Base-by-base conservation (phyloP, 2,329 filamentous ascomycete species). In the Geosmithia putterillii region DNA sequence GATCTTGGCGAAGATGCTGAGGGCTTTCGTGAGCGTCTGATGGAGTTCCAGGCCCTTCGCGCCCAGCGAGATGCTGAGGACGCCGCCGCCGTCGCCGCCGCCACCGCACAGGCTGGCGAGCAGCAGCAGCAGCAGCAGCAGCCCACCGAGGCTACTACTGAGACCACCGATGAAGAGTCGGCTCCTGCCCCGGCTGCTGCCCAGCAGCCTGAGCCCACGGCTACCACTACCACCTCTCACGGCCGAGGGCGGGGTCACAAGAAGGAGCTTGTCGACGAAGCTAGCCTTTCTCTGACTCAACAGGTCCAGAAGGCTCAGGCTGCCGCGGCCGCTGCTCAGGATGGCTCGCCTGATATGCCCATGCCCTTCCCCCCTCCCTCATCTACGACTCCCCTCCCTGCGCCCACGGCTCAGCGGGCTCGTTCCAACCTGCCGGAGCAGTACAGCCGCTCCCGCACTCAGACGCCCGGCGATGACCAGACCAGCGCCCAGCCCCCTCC, bases 361-460 rank as follows among this genome's bases (percentile, higher is more conserved):
- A 80, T 85, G 71, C 82, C 84, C 5, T 82, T 82, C 57, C 76
- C 76, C 18, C 76, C 74, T 3, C 84, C 83, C 38, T 81, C 83
- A 10, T 86, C 85, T 2, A 76, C 77, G 19, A 94, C 87, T 2
- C 87, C 88, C 36, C 72, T 95, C 32, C 87, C 89, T 4, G 89
- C 90, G 1, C 90, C 89, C 12, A 87, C 86, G 38, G 88, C 89
- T 9, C 88, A 95, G 64, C 80, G 89, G 41, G 84, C 81, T 50
- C 74, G 81, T 47, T 87, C 88, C 43, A 89, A 89, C 49, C 73
- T 95, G 3, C 87, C 89, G 1, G 88, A 95, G 51, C 71, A 75
- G 52, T 78, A 75, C 47, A 72, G 67, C 42, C 67, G 82, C 47
- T 94, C 88, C 20, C 82, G 81, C 48, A 86, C 83, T 2, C 83